Evolutionary conservation across 2,329 filamentous ascomycete species (phyloP).

Genomic region (Nectriaceae sp.): DNA sequence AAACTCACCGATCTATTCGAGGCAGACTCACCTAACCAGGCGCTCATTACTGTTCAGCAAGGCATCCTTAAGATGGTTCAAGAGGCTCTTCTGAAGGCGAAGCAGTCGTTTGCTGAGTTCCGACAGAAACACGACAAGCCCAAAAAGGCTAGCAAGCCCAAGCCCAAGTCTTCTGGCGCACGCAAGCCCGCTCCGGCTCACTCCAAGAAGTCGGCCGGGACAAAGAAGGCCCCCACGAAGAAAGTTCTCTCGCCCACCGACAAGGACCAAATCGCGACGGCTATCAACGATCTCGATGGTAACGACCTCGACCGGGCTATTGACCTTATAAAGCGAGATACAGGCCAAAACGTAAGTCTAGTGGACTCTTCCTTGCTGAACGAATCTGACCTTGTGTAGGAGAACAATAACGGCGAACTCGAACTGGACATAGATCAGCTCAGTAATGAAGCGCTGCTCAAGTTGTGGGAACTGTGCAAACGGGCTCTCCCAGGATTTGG

Average conservation of each 20-base stretch:
- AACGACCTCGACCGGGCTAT: constrained; percentile 79
- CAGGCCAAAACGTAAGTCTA: constrained; percentile 68
- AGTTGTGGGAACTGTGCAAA: constrained; percentile 50
- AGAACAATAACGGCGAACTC: constrained; percentile 60
- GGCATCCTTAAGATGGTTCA: constrained; percentile 67
- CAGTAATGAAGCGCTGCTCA: constrained; percentile 55
- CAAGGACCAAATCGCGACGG: constrained; percentile 88
- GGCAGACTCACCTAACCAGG: constrained; percentile 52
- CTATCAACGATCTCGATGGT: constrained; percentile 79
- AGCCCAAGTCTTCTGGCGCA: constrained; percentile 46
- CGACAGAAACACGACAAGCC: constrained; percentile 57
- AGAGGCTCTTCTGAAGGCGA: constrained; percentile 73
- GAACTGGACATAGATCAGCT: constrained; percentile 62
- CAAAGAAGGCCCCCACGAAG: constrained; percentile 48
- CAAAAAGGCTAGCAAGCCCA: constrained; percentile 57
- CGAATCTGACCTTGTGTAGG: constrained; percentile 39
- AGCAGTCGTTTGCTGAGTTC: constrained; percentile 58
- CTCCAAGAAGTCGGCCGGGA: constrained; percentile 38
- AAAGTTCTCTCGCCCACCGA: constrained; percentile 71
- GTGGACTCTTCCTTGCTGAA: neutral
- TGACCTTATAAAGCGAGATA: constrained; percentile 87
- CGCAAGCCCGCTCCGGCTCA: constrained; percentile 45
- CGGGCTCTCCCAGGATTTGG: constrained; percentile 44
- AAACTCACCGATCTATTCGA: constrained; percentile 58
- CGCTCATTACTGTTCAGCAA: constrained; percentile 57